phyloP scores from a whole-genome alignment of 2,329 filamentous ascomycete genomes.

The Bipolaris zeicola region DNA sequence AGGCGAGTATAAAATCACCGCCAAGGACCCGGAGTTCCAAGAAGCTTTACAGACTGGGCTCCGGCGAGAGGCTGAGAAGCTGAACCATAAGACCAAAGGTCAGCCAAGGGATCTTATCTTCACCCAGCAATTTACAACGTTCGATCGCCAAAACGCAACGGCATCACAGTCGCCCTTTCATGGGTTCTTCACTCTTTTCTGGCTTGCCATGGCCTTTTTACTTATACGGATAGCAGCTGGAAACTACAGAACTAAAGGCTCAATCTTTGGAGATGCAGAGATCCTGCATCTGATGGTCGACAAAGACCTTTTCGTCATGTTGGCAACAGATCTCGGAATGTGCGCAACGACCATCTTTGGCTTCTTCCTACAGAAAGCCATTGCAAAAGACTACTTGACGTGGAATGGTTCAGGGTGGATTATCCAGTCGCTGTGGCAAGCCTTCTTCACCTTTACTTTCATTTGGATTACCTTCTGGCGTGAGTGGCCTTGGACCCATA shows the following conservation, averaged over 20 bases:
- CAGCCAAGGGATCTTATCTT: slow-evolving; percentile 67
- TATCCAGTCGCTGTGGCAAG: slow-evolving; percentile 76
- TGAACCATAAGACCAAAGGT: slow-evolving; percentile 44
- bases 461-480: slow-evolving; percentile 70
- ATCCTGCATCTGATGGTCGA: slow-evolving; percentile 72
- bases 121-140: slow-evolving; percentile 73
- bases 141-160: slow-evolving; percentile 72
- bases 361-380: slow-evolving; percentile 67
- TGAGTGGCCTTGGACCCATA: slow-evolving; percentile 84
- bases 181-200: slow-evolving; percentile 81
- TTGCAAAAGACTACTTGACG: slow-evolving; percentile 64
- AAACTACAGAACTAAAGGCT: slow-evolving; percentile 73
- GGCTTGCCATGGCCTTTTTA: slow-evolving; percentile 71
- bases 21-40: slow-evolving; percentile 57
- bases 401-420: slow-evolving; percentile 76
- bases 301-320: slow-evolving; percentile 57
- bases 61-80: slow-evolving; percentile 49
- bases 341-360: slow-evolving; percentile 69
- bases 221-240: slow-evolving; percentile 69
- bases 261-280: slow-evolving; percentile 71
- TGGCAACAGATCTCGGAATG: slow-evolving; percentile 71
- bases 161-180: slow-evolving; percentile 73
- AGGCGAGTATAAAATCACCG: slow-evolving; percentile 56
- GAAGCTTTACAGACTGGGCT: slow-evolving; percentile 54
- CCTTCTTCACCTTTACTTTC: slow-evolving; percentile 64